Evolutionary conservation across 2,329 filamentous ascomycete genomes (phyloP), one percentile per base, ranked within the genome.

Genomic region (Penicillium sp.): DNA sequence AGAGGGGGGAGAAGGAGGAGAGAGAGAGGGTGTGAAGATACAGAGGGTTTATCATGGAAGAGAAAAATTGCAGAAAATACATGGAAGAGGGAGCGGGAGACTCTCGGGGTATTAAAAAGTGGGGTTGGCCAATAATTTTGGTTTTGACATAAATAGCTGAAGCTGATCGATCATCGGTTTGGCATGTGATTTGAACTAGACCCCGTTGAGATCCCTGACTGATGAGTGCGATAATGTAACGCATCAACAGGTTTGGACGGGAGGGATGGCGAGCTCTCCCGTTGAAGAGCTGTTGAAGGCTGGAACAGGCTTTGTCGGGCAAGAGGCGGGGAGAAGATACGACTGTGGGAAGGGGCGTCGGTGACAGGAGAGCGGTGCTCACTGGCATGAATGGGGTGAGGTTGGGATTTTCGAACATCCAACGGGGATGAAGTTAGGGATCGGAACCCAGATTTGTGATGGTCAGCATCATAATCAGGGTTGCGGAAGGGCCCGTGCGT

Each of bases 391-490:
- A 55, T 63, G 34, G 62, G 56, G 38, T 64, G 68, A 29, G 61
- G 68, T 42, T 67, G 72, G 39, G 69, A 64, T 67, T 72, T 74
- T 53, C 73, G 72, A 43, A 74, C 65, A 53, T 75, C 71, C 10
- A 73, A 59, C 19, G 73, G 72, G 6, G 73, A 75, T 30, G 71
- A 72, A 46, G 67, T 73, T 56, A 69, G 61, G 27, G 72, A 74
- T 40, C 71, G 66, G 49, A 72, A 70, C 35, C 68, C 70, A 13
- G 70, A 69, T 51, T 68, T 69, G 36, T 40, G 39, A 34, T 62
- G 64, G 35, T 72, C 71, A 13, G 51, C 55, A 40, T 73, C 71
- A 34, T 72, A 68, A 30, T 74, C 72, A 13, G 64, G 62, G 48
- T 69, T 65, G 18, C 57, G 62, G 49, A 66, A 68, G 10, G 61